Conservation (phyloP, 2,329 filamentous ascomycete species). For the Neoascochyta sp. region DNA sequence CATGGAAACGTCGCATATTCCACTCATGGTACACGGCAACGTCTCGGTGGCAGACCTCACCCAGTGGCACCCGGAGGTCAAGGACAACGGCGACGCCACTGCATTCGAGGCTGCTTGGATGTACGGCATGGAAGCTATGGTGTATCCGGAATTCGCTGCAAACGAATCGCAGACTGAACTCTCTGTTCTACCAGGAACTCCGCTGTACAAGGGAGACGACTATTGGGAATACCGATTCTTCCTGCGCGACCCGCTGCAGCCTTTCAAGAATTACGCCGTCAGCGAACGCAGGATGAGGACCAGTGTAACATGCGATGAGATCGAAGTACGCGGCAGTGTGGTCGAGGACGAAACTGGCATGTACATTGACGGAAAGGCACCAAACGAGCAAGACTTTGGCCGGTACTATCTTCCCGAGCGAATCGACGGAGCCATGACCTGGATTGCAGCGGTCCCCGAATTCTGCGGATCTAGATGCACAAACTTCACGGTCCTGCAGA, state of each 20-base stretch:
- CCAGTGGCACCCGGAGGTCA: slow-evolving; percentile 16
- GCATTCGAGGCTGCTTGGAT: slow-evolving; percentile 26
- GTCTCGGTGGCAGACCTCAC: slow-evolving; percentile 27
- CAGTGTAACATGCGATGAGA: slow-evolving; percentile 18
- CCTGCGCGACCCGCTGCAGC: slow-evolving; percentile 30
- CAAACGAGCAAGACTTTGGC: slow-evolving; percentile 9
- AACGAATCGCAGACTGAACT: slow-evolving; percentile 16
- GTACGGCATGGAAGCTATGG: slow-evolving; percentile 27
- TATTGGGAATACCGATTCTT: slow-evolving; percentile 31
- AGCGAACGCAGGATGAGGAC: slow-evolving; percentile 21
- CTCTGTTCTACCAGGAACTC: slow-evolving; percentile 20
- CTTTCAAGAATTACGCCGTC: slow-evolving; percentile 27
- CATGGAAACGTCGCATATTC: slow-evolving; percentile 25
- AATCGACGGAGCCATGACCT: slow-evolving; percentile 21
- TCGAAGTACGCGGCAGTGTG: slow-evolving; percentile 10
- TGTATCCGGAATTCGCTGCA: slow-evolving; percentile 18
- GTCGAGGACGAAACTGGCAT: slow-evolving; percentile 1
- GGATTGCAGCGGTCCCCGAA: slow-evolving; percentile 16
- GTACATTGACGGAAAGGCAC: slow-evolving; percentile 16
- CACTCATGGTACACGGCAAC: slow-evolving; percentile 26
- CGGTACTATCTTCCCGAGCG: slow-evolving; percentile 13
- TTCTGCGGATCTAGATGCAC: slow-evolving; percentile 33
- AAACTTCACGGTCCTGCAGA: slow-evolving; percentile 32
- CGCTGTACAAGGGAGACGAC: slow-evolving; percentile 20
- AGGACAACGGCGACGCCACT: slow-evolving; percentile 6